Evolutionary conservation across 768 basidiomycete species (phyloP), one percentile per base, ranked within the genome.

Genomic region (Suillus placidus): DNA sequence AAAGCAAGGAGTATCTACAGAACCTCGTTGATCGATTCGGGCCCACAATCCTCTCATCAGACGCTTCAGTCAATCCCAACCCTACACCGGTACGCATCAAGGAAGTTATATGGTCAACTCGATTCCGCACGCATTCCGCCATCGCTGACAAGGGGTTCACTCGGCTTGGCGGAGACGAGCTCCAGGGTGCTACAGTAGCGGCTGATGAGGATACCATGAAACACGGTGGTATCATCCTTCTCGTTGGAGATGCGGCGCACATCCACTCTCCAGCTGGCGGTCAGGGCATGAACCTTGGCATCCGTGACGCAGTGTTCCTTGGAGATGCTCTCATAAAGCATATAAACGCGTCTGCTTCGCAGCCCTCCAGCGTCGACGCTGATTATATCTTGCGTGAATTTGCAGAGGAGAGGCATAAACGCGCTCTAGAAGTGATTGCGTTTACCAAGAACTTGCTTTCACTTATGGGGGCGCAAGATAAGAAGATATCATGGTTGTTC

Each of bases 271-370:
- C 84, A n/a, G 75, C 79, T 8, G 84, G 84, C 12, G 84, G 84
- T 2, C 83, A 84, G 64, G 84, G 84, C 23, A 82, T 85, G 83
- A 84, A 84, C 64, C 79, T 84, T 32, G 83, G 84, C n/a, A 74
- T 85, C 23, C 79, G 84, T 16, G 84, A 85, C 67, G 82, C 80
- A n/a, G 75, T 83, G 12, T 70, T 74, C 47, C 76, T 84, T 30
- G 83, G 79, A 23, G 73, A 64, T 20, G 78, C 72, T 23, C 73
- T 85, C 57, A 70, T 74, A 14, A 68, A 72, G 30, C 80, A 80
- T 70, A 61, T 77, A 3, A 65, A 62, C 6, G 61, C 52, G 23
- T n/a, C 49, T 12, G 54, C 64, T 20, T 54, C 55, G 14, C 38
- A 64, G n/a, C 60, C 69, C 23, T 51, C 66, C 30, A 61, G 69